Conservation (phyloP, 202 grass and related monocot genomes). For the Panicum hallii region DNA sequence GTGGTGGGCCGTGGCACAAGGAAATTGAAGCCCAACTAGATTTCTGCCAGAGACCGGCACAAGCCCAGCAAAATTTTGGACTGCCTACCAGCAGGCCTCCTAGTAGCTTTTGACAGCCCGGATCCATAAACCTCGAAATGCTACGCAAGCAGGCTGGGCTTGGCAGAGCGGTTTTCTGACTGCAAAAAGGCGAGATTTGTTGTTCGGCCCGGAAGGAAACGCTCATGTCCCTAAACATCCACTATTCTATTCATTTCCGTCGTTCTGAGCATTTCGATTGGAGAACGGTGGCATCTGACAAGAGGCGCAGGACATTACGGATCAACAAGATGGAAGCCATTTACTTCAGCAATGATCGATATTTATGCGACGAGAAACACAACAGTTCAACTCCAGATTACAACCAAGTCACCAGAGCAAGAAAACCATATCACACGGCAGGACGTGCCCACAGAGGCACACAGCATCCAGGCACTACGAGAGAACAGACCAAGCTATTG, state of each 20-base stretch:
- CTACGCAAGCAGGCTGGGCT: no score
- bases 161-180: neutral
- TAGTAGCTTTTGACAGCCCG: neutral
- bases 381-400: constrained; percentile 36
- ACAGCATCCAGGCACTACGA: constrained; percentile 40
- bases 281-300: no score
- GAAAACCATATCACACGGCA: constrained; percentile 36
- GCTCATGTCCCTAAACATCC: no score
- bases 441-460: constrained; percentile 10
- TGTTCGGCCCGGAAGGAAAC: no score
- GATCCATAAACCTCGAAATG: neutral
- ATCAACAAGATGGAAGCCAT: neutral
- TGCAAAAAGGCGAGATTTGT: neutral
- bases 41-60: neutral
- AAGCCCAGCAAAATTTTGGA: neutral
- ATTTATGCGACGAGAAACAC: constrained; percentile 32
- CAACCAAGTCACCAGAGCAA: constrained; percentile 48
- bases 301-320: no score
- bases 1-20: no score
- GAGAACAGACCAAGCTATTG: constrained; percentile 44
- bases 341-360: constrained; percentile 18
- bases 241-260: no score
- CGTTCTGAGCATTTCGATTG: no score
- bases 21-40: no score
- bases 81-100: neutral